Conservation (phyloP, 495 filamentous ascomycete genomes). For the Articulospora tetracladia region DNA sequence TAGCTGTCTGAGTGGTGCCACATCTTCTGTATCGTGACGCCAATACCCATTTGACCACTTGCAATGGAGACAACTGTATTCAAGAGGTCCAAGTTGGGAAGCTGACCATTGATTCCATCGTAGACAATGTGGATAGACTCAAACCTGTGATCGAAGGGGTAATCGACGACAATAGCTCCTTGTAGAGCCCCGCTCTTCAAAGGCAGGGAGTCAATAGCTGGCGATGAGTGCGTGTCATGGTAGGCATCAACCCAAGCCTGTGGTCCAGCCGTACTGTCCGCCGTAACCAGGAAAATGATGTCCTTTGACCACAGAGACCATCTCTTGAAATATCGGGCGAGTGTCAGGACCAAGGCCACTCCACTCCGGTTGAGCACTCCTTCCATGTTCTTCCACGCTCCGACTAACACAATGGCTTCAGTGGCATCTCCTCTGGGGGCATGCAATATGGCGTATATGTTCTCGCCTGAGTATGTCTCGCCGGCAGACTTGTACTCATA, state of each 20-base stretch:
- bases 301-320: conserved; percentile 99
- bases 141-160: conserved; percentile 78
- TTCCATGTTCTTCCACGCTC: conserved; percentile 81
- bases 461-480: conserved; percentile 72
- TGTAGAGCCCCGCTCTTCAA: conserved; percentile 92
- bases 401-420: conserved; percentile 90
- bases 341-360: conserved; percentile 75
- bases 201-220: conserved; percentile 68
- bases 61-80: conserved; percentile 91
- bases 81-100: conserved; percentile 93
- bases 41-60: conserved; percentile 88
- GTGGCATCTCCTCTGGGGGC: conserved; percentile 97
- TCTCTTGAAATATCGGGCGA: conserved; percentile 92
- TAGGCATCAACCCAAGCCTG: conserved; percentile 99
- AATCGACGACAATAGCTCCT: conserved; percentile 91
- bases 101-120: conserved; percentile 92
- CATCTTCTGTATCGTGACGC: conserved; percentile 78
- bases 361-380: conserved; percentile 80
- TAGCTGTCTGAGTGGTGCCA: conserved; percentile 81
- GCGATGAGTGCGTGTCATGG: conserved; percentile 74
- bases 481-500: conserved; percentile 78
- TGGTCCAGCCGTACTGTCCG: conserved; percentile 83
- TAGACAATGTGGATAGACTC: conserved; percentile 87
- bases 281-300: conserved; percentile 86
- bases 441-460: conserved; percentile 92